Conservation (phyloP, 441 rosid species). For the Theobroma grandiflorum region DNA sequence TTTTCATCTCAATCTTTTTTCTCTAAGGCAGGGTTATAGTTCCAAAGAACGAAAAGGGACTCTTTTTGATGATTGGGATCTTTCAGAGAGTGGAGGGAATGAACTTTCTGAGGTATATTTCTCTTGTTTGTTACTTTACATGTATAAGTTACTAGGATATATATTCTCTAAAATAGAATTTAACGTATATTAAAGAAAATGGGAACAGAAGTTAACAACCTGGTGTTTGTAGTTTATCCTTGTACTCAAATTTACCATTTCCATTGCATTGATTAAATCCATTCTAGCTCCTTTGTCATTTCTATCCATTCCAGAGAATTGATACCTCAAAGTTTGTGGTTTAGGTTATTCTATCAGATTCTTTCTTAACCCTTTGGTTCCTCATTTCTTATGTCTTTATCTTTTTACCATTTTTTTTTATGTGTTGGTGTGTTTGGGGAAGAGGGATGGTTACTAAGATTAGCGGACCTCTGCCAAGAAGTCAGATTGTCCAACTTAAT, state of each 20-base stretch:
- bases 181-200: not conserved
- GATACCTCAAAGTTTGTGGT: not conserved
- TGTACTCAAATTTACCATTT: not conserved
- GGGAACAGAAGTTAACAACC: not conserved
- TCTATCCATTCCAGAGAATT: conserved; percentile 12
- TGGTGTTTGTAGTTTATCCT: not conserved
- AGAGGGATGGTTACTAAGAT: conserved; percentile 2
- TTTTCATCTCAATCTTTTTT: conserved; percentile 21
- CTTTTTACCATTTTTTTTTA: not conserved
- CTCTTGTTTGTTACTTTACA: conserved; percentile 13
- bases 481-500: conserved; percentile 4
- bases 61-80: conserved; percentile 92
- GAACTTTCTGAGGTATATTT: conserved; percentile 79
- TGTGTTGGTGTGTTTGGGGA: not conserved
- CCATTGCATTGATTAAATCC: not conserved
- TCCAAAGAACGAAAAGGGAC: conserved; percentile 82
- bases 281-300: conserved; percentile 13
- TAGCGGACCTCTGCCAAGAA: not conserved
- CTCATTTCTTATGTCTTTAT: not conserved
- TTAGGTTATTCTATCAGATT: conserved; percentile 4
- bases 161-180: conserved; percentile 16
- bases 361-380: not conserved
- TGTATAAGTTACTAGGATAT: conserved; percentile 5
- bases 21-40: conserved; percentile 78
- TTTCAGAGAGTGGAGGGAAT: conserved; percentile 72